Base-by-base conservation (phyloP, 805 yeast species). In the Nakazawaea populi region DNA sequence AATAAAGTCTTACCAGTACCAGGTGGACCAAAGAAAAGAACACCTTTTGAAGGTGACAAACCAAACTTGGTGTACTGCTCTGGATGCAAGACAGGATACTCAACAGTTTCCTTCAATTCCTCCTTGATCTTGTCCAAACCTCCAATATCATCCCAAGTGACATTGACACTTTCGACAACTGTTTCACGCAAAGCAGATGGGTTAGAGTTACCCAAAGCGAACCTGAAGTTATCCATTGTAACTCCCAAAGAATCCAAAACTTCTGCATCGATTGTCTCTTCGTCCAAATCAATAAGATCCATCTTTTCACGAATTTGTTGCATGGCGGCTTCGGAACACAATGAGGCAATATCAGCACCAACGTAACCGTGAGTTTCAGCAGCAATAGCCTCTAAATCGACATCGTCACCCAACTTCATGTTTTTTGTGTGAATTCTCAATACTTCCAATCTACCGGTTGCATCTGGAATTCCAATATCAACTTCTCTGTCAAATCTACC, bases 261-360 rank as follows among this genome's bases (percentile, higher is more conserved):
- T 75, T 94, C 99, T 38, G 99, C 97, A 68, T 91, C 98, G 61
- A 95, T 94, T 60, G 92, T 94, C 56, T 91, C 97, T 70, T 90
- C 96, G 55, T 91, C 97, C 60, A 91, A 77, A 65, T 92, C 98
- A 60, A 95, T 94, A 58, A 94, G 77, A 65, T 94, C 99, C 97
- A 94, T 91, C 82, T 94, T 94, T 74, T 94, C 99, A 74, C 99
- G 89, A 65, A 94, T 94, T 77, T 95, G 99, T 79, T 94, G 99
- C 99, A 94, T 94, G 53, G 99, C 99, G 57, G 99, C 99, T 75
- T 95, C 99, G n/a, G 97, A 90, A 79, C 99, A 94, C 65, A 94
- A 77, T 6, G 98, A 91, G 1, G 99, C 99, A 63, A 94, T 77
- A 81, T 94, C 99, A 47, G 97, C 96, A 76, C 99, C 99, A 54